These are phyloP conservation scores for Saccharomycopsis sp. DNA, from an alignment of 805 yeast species.

Conservation along the genomic window DNA sequence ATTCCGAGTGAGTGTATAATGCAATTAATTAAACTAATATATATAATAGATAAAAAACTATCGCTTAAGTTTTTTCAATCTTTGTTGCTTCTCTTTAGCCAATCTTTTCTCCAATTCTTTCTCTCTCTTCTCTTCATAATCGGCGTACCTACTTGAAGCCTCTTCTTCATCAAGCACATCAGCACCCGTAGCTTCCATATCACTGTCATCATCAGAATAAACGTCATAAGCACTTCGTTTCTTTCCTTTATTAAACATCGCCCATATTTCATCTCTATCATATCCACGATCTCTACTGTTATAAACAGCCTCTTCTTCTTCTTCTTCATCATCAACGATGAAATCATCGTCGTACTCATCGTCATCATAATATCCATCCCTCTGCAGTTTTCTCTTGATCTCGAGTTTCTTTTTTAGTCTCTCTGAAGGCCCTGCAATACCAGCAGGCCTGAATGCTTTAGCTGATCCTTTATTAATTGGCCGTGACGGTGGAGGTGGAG, in stretches of 20 bases:
- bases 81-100: slow-evolving; percentile 38
- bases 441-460: neutral
- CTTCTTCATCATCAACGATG: slow-evolving; percentile 52
- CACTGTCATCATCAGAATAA: slow-evolving; percentile 46
- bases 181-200: slow-evolving; percentile 93
- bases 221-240: slow-evolving; percentile 39
- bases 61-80: slow-evolving; percentile 24
- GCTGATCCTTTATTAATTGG: neutral
- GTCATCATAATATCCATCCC: slow-evolving; percentile 22
- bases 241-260: slow-evolving; percentile 64
- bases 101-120: slow-evolving; percentile 48
- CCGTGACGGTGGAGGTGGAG: neutral
- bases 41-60: neutral
- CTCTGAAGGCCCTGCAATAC: slow-evolving; percentile 50
- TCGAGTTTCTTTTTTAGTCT: slow-evolving; percentile 42
- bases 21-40: neutral
- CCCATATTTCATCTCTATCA: slow-evolving; percentile 86
- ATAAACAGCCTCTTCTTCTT: slow-evolving; percentile 25
- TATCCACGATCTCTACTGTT: slow-evolving; percentile 38
- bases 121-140: slow-evolving; percentile 70
- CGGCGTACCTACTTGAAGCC: slow-evolving; percentile 59
- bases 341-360: slow-evolving; percentile 46
- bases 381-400: slow-evolving; percentile 25
- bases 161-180: slow-evolving; percentile 83
- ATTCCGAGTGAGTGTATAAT: slow-evolving; percentile 24